Evolutionary conservation across 805 yeast genomes (phyloP).

Genomic region (Wickerhamiella sergipiensis): DNA sequence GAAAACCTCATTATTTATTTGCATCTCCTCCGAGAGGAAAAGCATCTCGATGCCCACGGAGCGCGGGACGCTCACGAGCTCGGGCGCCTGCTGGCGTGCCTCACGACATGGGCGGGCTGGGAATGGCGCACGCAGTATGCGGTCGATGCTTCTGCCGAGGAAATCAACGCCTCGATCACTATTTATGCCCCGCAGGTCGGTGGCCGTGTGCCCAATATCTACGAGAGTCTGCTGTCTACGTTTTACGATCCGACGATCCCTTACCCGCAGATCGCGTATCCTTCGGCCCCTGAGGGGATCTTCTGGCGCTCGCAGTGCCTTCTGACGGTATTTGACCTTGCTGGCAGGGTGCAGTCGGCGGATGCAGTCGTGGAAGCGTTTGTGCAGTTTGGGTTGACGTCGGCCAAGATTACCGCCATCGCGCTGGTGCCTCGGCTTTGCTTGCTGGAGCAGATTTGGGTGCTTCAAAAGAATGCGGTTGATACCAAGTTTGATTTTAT

Average conservation of each 20-base stretch:
- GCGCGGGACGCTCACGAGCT: conserved; percentile 28
- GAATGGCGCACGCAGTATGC: conserved; percentile 51
- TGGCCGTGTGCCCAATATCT: conserved; percentile 30
- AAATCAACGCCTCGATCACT: conserved; percentile 14
- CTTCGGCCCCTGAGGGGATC: not conserved
- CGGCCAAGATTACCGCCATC: conserved; percentile 43
- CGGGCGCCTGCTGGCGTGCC: conserved; percentile 43
- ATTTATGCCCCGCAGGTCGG: conserved; percentile 24
- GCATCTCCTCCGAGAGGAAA: conserved; percentile 70
- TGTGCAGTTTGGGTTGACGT: conserved; percentile 39
- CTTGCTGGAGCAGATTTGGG: conserved; percentile 33
- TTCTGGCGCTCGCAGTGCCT: conserved; percentile 2
- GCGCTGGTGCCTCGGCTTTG: conserved; percentile 65
- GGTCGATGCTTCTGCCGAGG: conserved; percentile 12
- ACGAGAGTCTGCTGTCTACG: conserved; percentile 32
- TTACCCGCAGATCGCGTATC: not conserved
- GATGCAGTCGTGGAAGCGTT: conserved; percentile 47
- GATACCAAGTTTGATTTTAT: conserved; percentile 1
- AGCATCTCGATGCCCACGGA: conserved; percentile 40
- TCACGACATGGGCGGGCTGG: conserved; percentile 58
- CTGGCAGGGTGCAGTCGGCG: conserved; percentile 35
- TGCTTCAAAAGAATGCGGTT: conserved; percentile 25
- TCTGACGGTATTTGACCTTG: conserved; percentile 17
- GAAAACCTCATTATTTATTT: conserved; percentile 44
- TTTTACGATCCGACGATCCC: conserved; percentile 1